These are phyloP conservation scores for Podospora appendiculata DNA, from an alignment of 495 filamentous ascomycete genomes.

Conservation along the genomic window DNA sequence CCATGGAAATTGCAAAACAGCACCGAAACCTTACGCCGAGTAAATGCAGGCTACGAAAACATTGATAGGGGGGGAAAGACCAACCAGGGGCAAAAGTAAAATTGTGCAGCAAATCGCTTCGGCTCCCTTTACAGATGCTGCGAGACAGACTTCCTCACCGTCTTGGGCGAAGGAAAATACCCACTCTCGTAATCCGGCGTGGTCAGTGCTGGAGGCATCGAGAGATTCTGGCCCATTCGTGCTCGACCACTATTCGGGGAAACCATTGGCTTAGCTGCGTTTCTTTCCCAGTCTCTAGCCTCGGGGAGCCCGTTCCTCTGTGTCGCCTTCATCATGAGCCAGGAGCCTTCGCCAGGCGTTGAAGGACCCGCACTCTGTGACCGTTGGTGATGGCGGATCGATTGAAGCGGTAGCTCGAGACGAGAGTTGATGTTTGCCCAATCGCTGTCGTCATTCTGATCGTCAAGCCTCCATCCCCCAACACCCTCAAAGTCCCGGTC, in stretches of 20 bases:
- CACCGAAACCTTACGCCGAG: no score
- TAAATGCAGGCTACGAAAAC: no score
- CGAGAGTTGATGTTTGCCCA: slow-evolving; percentile 73
- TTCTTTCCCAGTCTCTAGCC: slow-evolving; percentile 3
- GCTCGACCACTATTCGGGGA: slow-evolving; percentile 29
- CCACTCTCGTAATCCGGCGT: slow-evolving; percentile 11
- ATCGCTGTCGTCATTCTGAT: slow-evolving; percentile 51
- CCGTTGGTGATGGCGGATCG: slow-evolving; percentile 22
- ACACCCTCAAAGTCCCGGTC: slow-evolving; percentile 80
- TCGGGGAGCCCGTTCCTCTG: slow-evolving; percentile 10
- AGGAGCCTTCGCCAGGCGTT: slow-evolving; percentile 13
- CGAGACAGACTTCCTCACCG: slow-evolving; percentile 3
- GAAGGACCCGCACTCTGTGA: slow-evolving; percentile 26
- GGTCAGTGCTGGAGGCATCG: slow-evolving; percentile 11
- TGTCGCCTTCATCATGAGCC: slow-evolving; percentile 18
- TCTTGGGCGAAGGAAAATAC: slow-evolving; percentile 16
- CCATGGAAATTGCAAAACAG: no score
- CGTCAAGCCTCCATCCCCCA: slow-evolving; percentile 64
- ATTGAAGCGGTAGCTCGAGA: slow-evolving; percentile 55
- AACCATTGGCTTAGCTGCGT: neutral
- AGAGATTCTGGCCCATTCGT: slow-evolving; percentile 16
- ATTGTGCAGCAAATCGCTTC: no score
- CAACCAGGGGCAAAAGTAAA: no score
- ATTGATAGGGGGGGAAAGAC: no score
- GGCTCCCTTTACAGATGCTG: no score